Conservation (phyloP, 2,329 filamentous ascomycete species). For the Didymella arachidicola region DNA sequence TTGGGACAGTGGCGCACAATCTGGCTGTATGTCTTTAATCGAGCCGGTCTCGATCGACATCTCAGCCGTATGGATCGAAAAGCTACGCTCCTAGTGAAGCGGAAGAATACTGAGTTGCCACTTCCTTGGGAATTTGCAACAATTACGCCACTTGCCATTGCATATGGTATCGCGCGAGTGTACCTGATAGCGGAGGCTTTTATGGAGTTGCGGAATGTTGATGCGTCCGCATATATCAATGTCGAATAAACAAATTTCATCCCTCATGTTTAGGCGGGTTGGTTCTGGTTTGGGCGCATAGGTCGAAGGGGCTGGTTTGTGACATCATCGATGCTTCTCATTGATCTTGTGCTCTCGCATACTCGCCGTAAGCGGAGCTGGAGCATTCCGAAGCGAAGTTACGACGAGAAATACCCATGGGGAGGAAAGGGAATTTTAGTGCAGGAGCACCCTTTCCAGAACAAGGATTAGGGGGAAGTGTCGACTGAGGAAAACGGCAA, state of each 20-base stretch:
- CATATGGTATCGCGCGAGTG: background rate
- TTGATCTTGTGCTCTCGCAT: no score
- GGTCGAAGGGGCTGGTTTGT: no score
- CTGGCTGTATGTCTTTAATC: background rate
- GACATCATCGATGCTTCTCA: no score
- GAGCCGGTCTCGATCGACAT: background rate
- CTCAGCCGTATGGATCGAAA: background rate
- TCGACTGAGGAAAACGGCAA: background rate
- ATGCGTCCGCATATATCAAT: background rate
- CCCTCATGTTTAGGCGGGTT: background rate
- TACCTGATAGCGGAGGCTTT: background rate
- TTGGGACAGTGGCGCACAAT: background rate
- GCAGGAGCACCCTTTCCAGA: background rate
- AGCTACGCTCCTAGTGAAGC: background rate
- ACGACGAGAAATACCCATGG: no score
- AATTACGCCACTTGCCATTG: background rate
- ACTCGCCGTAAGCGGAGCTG: no score
- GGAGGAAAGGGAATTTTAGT: background rate
- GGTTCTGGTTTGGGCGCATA: no score
- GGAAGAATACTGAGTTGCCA: background rate
- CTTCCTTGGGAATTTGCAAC: background rate
- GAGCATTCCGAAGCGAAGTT: no score
- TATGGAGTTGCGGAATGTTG: background rate
- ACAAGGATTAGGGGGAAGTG: background rate
- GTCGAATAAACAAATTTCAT: background rate